Conservation (phyloP, 768 basidiomycete genomes). For the Lentinula guzmanii region DNA sequence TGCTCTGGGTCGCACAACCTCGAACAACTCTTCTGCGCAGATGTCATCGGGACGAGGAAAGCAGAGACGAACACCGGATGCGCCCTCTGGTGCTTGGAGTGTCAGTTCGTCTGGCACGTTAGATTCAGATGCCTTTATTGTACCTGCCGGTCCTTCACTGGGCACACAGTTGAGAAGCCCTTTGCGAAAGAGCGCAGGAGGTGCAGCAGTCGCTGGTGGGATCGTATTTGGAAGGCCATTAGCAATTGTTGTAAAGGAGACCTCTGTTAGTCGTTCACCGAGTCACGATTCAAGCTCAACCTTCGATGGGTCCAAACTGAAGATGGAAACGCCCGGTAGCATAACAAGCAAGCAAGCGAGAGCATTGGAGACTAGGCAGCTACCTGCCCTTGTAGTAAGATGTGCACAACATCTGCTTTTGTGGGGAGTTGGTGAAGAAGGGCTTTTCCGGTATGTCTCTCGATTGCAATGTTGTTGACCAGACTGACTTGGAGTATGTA, state of each 20-base stretch:
- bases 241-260: conserved; percentile 47
- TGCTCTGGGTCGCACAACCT: conserved; percentile 30
- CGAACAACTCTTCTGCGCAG: conserved; percentile 30
- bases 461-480: background rate
- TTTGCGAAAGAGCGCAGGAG: conserved; percentile 26
- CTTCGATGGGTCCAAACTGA: conserved; percentile 11
- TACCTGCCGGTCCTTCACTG: conserved; percentile 40
- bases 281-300: conserved; percentile 17
- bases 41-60: conserved; percentile 23
- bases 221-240: conserved; percentile 67
- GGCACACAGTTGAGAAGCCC: conserved; percentile 56
- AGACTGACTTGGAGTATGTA: conserved; percentile 22
- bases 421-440: conserved; percentile 86
- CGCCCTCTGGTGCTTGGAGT: conserved; percentile 55
- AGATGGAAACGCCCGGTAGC: conserved; percentile 12
- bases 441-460: conserved; percentile 67
- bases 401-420: conserved; percentile 77
- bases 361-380: conserved; percentile 40
- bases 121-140: conserved; percentile 38
- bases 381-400: conserved; percentile 76
- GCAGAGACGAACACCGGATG: conserved; percentile 49
- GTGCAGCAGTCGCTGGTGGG: conserved; percentile 33
- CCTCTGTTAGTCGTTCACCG: conserved; percentile 36
- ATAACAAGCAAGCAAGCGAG: conserved; percentile 18
- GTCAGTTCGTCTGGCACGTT: conserved; percentile 45